These are phyloP conservation scores for Macaranga tanarius DNA, from an alignment of 441 rosid genomes.

Conservation along the genomic window DNA sequence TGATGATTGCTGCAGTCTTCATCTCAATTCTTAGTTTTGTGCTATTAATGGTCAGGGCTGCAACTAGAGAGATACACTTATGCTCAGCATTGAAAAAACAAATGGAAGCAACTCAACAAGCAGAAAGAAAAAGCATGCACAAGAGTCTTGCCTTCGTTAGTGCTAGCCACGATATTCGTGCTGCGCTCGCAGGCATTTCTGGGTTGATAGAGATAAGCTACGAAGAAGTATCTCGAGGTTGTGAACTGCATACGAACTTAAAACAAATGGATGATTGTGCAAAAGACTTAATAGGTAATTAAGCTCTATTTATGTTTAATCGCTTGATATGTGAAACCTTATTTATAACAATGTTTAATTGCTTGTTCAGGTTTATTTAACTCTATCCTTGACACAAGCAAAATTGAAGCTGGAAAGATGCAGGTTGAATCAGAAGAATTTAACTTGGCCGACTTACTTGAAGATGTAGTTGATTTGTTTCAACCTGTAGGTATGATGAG, in stretches of 20 bases:
- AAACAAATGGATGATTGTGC: slow-evolving; percentile 48
- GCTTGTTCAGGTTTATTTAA: slow-evolving; percentile 50
- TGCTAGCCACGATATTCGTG: slow-evolving; percentile 83
- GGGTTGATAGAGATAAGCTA: slow-evolving; percentile 52
- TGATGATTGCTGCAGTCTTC: slow-evolving; percentile 24
- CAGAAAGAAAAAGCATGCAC: slow-evolving; percentile 77
- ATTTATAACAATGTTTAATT: neutral
- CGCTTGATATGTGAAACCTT: neutral
- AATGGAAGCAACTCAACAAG: slow-evolving; percentile 82
- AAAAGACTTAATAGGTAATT: slow-evolving; percentile 57
- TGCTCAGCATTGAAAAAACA: slow-evolving; percentile 55
- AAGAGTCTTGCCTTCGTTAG: slow-evolving; percentile 70
- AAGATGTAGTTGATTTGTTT: slow-evolving; percentile 55
- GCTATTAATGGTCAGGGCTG: slow-evolving; percentile 35
- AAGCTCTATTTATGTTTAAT: neutral
- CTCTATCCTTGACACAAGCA: slow-evolving; percentile 73
- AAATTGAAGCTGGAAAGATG: slow-evolving; percentile 83
- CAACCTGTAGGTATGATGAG: slow-evolving; percentile 62
- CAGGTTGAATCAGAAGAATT: slow-evolving; percentile 69
- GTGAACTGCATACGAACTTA: slow-evolving; percentile 44
- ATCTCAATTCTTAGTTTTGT: slow-evolving; percentile 35
- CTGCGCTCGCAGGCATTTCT: slow-evolving; percentile 56
- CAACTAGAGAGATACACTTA: slow-evolving; percentile 47
- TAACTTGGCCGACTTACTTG: slow-evolving; percentile 51
- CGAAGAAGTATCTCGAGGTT: slow-evolving; percentile 38